phyloP scores from a whole-genome alignment of 2,329 filamentous ascomycete genomes.

The Nemania sp. region DNA sequence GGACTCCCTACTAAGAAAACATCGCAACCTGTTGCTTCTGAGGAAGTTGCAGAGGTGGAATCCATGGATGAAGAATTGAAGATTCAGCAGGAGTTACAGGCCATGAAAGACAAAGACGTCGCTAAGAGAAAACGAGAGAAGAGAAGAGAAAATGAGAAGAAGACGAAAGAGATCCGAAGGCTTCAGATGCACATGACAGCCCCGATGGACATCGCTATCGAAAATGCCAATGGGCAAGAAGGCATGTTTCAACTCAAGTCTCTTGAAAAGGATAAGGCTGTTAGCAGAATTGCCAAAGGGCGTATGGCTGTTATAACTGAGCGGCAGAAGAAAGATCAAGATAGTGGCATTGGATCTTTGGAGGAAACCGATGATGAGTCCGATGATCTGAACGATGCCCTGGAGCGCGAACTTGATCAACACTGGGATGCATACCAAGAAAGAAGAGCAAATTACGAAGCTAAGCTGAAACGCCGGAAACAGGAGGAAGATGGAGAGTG shows the following conservation, averaged over 20 bases:
- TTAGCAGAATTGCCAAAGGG: conserved; percentile 72
- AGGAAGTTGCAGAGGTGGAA: conserved; percentile 82
- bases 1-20: conserved; percentile 79
- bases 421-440: conserved; percentile 78
- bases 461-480: conserved; percentile 85
- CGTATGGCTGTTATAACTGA: conserved; percentile 74
- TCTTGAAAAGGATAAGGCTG: conserved; percentile 74
- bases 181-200: conserved; percentile 98
- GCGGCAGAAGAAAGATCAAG: conserved; percentile 61
- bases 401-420: conserved; percentile 83
- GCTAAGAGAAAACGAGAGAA: conserved; percentile 81
- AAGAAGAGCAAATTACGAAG: conserved; percentile 81
- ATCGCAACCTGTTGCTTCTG: conserved; percentile 48
- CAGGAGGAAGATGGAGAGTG: conserved; percentile 87
- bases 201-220: conserved; percentile 93
- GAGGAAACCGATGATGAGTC: conserved; percentile 64
- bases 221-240: conserved; percentile 79
- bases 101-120: conserved; percentile 77
- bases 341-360: conserved; percentile 61
- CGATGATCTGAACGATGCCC: conserved; percentile 78
- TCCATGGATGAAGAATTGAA: conserved; percentile 93
- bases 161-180: conserved; percentile 91
- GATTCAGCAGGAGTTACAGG: conserved; percentile 85
- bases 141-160: conserved; percentile 88
- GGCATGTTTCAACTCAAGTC: conserved; percentile 85